Percentiles rank a stretch among this genome's conserved stretches.
These are phyloP conservation scores for Backusella luteola DNA, from an alignment of 192 early-diverging fungal genomes.

Conservation along the genomic window DNA sequence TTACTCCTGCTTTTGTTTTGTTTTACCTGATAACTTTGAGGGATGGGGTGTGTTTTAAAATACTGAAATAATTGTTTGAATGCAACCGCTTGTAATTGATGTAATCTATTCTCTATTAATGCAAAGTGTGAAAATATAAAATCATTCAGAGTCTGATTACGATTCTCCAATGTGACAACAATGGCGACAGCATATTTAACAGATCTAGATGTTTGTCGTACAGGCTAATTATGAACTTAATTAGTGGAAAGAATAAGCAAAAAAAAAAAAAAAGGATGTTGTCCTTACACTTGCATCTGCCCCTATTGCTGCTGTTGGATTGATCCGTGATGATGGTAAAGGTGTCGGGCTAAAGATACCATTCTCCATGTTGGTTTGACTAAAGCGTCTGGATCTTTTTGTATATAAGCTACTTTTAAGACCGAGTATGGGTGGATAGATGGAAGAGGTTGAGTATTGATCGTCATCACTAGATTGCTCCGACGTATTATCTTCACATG, in stretches of 20 bases:
- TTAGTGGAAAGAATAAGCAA: background rate
- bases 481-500: constrained; percentile 12
- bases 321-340: constrained; percentile 40
- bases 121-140: constrained; percentile 61
- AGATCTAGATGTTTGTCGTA: constrained; percentile 41
- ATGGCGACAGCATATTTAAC: constrained; percentile 53
- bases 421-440: constrained; percentile 36
- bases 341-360: constrained; percentile 56
- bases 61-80: constrained; percentile 38
- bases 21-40: constrained; percentile 8
- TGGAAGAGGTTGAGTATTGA: constrained; percentile 13
- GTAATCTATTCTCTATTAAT: constrained; percentile 51
- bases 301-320: constrained; percentile 24
- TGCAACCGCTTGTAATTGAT: constrained; percentile 51
- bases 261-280: background rate
- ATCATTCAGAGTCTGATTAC: constrained; percentile 42
- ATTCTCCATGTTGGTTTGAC: constrained; percentile 57
- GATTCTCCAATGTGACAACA: constrained; percentile 48
- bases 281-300: background rate
- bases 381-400: constrained; percentile 44
- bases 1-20: background rate
- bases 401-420: constrained; percentile 22
- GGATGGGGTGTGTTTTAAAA: constrained; percentile 8
- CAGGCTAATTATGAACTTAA: constrained; percentile 7
- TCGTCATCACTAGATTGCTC: constrained; percentile 37